Base-by-base conservation (phyloP, 129 eudicot species). In the Erigeron canadensis region DNA sequence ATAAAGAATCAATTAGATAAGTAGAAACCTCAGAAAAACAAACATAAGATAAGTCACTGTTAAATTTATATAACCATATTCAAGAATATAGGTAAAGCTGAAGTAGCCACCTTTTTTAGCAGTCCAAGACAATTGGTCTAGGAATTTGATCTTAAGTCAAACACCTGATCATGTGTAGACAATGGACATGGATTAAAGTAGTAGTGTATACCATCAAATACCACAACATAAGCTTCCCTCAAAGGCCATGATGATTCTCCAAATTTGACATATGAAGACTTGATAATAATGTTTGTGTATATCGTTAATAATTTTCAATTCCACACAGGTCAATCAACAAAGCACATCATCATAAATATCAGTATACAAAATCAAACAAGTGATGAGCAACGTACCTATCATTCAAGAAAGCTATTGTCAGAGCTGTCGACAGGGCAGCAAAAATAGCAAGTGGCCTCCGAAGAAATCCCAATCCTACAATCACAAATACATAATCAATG, bases 391-490 rank as follows among this genome's bases (percentile, higher is more conserved):
- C 50, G 74, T 80, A 94, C 98, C 97, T 90, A 57, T 94, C 98
- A 79, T 94, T 94, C 65, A 94, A 86, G 68, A 94, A 86, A 73
- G 98, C 98, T 38, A 94, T 77, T 6, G 85, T 89, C 56, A 94
- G 79, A 63, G 96, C 90, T 21, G 98, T 87, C 41, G 83, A 40
- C 38, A 83, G 50, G 6, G 98, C 98, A 79, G 98, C 98, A 77
- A 94, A 74, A 75, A 90, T 90, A 21, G 99, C 93, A 61, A 94
- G 89, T 28, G 99, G 99, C 76, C 86, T 94, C 84, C 97, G 81
- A n/a, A 94, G 85, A 79, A 94, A 89, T 23, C 97, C 97, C 84
- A 94, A 61, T 40, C 96, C 99, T 94, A 86, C 68, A 74, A 71
- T 54, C 4, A 37, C n/a, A 69, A 77, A 44, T 17, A 63, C 44